Conservation (phyloP, 768 basidiomycete species). For the Lactarius pseudohatsudake region DNA sequence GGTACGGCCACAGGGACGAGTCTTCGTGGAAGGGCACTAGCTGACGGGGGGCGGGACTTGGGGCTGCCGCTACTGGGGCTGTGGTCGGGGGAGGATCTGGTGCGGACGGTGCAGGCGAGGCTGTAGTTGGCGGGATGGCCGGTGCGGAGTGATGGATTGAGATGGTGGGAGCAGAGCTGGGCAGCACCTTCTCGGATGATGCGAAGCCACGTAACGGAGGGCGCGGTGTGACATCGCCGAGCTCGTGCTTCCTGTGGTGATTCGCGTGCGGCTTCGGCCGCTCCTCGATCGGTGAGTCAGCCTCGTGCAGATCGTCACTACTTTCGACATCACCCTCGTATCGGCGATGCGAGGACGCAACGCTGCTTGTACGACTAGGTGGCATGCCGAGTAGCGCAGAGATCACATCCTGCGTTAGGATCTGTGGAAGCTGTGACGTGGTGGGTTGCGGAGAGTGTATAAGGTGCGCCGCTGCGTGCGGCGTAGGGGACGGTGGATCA, state of each 20-base stretch:
- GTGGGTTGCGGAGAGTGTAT: conserved; percentile 61
- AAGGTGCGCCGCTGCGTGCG: conserved; percentile 30
- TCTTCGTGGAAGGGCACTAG: conserved; percentile 64
- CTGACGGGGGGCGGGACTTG: conserved; percentile 15
- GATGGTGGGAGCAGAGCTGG: background rate
- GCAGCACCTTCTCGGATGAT: conserved; percentile 19
- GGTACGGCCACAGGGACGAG: conserved; percentile 73
- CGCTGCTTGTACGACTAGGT: conserved; percentile 39
- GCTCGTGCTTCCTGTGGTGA: conserved; percentile 23
- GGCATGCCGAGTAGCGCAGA: conserved; percentile 60
- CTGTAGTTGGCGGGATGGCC: conserved; percentile 8
- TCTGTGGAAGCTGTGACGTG: conserved; percentile 54
- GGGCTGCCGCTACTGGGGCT: background rate
- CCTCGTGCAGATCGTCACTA: conserved; percentile 33
- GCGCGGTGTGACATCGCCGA: conserved; percentile 62
- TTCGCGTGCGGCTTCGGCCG: conserved; percentile 19
- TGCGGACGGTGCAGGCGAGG: conserved; percentile 13
- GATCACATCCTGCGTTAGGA: conserved; percentile 71
- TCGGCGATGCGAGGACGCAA: conserved; percentile 35
- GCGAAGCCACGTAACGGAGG: conserved; percentile 36
- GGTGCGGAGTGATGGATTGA: conserved; percentile 25
- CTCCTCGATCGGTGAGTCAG: conserved; percentile 29
- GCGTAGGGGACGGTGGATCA: conserved; percentile 12
- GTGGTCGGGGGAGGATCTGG: background rate
- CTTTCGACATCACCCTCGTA: conserved; percentile 41